phyloP scores from a whole-genome alignment of 2,329 filamentous ascomycete genomes.

The Dryadomyces quercivorus region DNA sequence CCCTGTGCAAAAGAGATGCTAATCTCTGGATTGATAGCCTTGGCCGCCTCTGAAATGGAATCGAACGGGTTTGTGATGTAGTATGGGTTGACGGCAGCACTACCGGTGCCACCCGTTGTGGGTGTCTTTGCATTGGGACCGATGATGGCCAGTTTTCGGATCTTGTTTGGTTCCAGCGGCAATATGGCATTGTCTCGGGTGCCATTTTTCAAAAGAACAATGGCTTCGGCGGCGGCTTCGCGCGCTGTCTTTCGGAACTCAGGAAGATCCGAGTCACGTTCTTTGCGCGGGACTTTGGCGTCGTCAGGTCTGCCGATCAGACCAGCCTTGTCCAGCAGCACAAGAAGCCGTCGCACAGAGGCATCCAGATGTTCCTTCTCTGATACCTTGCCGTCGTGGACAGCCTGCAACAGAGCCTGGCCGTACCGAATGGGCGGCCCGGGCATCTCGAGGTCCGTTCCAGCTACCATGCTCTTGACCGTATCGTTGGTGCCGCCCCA shows the following conservation, averaged over 20 bases:
- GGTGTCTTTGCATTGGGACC: slow-evolving; percentile 45
- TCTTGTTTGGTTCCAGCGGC: slow-evolving; percentile 28
- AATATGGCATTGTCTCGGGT: slow-evolving; percentile 26
- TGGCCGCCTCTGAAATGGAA: slow-evolving; percentile 45
- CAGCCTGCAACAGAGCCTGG: slow-evolving; percentile 6
- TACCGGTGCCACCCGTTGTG: slow-evolving; percentile 52
- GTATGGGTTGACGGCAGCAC: slow-evolving; percentile 47
- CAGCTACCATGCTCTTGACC: slow-evolving; percentile 12
- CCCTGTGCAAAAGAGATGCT: slow-evolving; percentile 3
- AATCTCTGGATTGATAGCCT: slow-evolving; percentile 7
- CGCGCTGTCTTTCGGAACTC: slow-evolving; percentile 11
- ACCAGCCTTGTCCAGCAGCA: slow-evolving; percentile 1
- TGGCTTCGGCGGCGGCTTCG: slow-evolving; percentile 13
- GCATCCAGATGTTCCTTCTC: slow-evolving; percentile 14
- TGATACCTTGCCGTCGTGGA: slow-evolving; percentile 8
- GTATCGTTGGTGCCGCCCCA: slow-evolving; percentile 15
- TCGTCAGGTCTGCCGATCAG: too few relatives aligned
- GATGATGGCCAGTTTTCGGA: slow-evolving; percentile 34
- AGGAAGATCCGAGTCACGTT: slow-evolving; percentile 8
- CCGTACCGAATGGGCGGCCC: slow-evolving; percentile 16
- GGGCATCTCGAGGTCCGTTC: slow-evolving; percentile 20
- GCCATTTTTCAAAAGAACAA: slow-evolving; percentile 33
- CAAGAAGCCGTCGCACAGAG: slow-evolving; percentile 13
- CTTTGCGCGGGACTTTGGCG: not conserved
- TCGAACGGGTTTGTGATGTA: slow-evolving; percentile 62